phyloP scores from a whole-genome alignment of 768 basidiomycete species.

The Mycena vulgaris region DNA sequence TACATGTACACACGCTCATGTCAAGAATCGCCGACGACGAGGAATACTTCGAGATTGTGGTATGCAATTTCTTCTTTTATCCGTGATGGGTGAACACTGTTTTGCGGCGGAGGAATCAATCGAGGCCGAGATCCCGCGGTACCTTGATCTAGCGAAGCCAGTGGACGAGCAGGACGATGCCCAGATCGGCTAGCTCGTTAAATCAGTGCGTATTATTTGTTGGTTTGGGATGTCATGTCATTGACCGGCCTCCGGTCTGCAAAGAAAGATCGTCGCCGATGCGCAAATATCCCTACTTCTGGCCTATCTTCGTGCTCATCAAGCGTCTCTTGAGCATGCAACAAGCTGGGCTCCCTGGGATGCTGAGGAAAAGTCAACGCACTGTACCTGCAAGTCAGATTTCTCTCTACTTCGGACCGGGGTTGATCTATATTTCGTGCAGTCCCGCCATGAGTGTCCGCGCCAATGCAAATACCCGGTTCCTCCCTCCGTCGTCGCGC shows the following conservation, averaged over 20 bases:
- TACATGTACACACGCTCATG: not conserved
- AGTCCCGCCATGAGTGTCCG: not conserved
- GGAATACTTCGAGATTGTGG: too few species aligned
- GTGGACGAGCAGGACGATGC: not conserved
- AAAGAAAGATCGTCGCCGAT: not conserved
- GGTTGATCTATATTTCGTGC: too few species aligned
- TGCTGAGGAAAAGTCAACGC: too few species aligned
- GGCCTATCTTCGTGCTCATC: too few species aligned
- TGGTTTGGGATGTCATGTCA: not conserved
- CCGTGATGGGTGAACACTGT: too few species aligned
- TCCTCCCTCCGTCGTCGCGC: not conserved
- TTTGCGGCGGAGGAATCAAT: too few species aligned
- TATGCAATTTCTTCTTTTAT: too few species aligned
- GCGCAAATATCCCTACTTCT: too few species aligned
- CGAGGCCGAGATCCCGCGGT: too few species aligned
- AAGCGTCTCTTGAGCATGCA: slow-evolving; percentile 7
- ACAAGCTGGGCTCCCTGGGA: not conserved
- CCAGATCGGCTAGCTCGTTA: not conserved
- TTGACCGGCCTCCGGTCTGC: not conserved
- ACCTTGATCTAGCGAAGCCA: too few species aligned
- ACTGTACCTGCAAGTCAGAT: not conserved
- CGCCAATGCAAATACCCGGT: not conserved
- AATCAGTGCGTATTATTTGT: not conserved
- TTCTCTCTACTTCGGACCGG: not conserved
- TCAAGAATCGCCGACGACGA: too few species aligned